phyloP scores from a whole-genome alignment of 352 stramenopile genomes.

The Phytophthora ohioensis region DNA sequence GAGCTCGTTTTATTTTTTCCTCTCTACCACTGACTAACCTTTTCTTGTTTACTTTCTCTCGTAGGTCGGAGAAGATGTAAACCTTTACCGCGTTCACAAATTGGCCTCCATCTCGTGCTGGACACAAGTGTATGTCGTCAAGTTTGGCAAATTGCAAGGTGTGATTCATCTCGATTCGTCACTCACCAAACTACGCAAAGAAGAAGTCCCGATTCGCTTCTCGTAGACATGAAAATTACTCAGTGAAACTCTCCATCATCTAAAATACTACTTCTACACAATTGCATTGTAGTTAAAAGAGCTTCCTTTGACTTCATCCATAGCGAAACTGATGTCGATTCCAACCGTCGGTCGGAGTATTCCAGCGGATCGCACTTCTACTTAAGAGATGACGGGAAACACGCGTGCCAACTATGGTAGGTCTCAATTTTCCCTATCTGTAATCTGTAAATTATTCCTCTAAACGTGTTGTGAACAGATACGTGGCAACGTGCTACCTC shows the following conservation, averaged over 20 bases:
- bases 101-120: conserved; percentile 84
- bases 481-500: conserved; percentile 78
- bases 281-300: too few relatives aligned
- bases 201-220: conserved; percentile 55
- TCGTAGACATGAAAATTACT: conserved; percentile 12
- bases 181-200: conserved; percentile 56
- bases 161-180: conserved; percentile 77
- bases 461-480: conserved; percentile 48
- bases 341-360: conserved; percentile 9
- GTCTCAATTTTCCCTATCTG: neutral
- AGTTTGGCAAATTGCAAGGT: conserved; percentile 69
- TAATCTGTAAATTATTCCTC: neutral
- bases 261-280: too few relatives aligned
- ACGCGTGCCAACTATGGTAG: conserved; percentile 33
- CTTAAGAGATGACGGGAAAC: conserved; percentile 13
- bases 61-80: conserved; percentile 73
- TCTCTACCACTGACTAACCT: neutral
- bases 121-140: conserved; percentile 86
- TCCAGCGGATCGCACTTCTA: neutral
- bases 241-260: neutral
- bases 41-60: neutral
- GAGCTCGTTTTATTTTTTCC: neutral
- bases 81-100: conserved; percentile 78
- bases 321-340: conserved; percentile 12
- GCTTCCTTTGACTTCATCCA: neutral